Conservation (phyloP, 768 basidiomycete genomes). For the Terana coerulea region DNA sequence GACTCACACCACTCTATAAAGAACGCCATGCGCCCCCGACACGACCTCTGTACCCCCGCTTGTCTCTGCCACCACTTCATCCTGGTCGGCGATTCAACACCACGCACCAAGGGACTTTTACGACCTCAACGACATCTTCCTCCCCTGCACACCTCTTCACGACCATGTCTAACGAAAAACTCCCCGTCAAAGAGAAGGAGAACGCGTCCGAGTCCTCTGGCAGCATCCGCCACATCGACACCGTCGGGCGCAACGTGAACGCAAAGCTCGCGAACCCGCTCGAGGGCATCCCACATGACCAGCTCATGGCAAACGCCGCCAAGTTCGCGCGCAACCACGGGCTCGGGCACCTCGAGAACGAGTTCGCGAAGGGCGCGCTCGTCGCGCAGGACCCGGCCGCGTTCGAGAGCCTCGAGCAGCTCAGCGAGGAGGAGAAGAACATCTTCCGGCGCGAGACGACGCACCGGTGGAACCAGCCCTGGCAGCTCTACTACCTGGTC, state of each 20-base stretch:
- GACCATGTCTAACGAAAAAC: background rate
- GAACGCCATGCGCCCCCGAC: background rate
- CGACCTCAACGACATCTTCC: background rate
- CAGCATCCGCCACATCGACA: constrained; percentile 26
- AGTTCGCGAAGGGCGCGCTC: constrained; percentile 67
- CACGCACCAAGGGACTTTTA: too few species aligned
- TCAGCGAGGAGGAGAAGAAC: constrained; percentile 41
- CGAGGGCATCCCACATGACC: constrained; percentile 52
- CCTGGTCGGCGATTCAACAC: background rate
- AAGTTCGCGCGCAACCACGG: constrained; percentile 48
- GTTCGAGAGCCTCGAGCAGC: constrained; percentile 36
- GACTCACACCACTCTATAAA: background rate
- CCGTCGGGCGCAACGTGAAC: constrained; percentile 37
- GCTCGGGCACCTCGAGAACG: constrained; percentile 32
- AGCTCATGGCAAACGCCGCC: constrained; percentile 57
- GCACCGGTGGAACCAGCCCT: constrained; percentile 47
- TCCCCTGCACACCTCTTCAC: background rate
- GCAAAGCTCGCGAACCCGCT: constrained; percentile 55
- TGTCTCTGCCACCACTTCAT: background rate
- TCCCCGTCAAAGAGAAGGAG: background rate
- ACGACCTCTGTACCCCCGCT: background rate
- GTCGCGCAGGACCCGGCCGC: constrained; percentile 64
- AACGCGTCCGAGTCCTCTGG: background rate
- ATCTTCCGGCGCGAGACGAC: constrained; percentile 42
- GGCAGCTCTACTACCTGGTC: constrained; percentile 45